Evolutionary conservation across 2,329 filamentous ascomycete species (phyloP), one percentile per base, ranked within the genome.

Genomic region (Colletotrichum sp.): DNA sequence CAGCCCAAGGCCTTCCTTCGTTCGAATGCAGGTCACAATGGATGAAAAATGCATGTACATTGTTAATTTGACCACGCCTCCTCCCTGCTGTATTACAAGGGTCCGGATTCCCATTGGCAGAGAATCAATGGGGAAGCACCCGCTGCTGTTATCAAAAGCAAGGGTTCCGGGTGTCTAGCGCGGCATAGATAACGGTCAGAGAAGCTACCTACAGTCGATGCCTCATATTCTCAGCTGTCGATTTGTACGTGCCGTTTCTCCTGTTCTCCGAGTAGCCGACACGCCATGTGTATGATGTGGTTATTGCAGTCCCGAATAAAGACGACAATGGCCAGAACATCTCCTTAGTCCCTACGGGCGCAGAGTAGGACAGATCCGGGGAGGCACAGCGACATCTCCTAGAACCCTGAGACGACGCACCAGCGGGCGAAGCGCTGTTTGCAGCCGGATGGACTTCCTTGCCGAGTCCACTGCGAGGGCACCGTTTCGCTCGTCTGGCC

Each of bases 131-230:
- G 61, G 68, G 72, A 18, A 66, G n/a, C 58, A 66, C 16, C 68
- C 59, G 48, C 28, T 38, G 24, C 56, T 18, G 26, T 43, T 21
- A 30, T 62, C 48, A 68, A 56, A 68, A 68, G 32, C 69, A 75
- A 32, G 69, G 69, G 43, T 52, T 52, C 43, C n/a, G 43, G 43
- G n/a, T 52, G n/a, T 59, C 52, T 63, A 66, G 72, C 55, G 30
- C 32, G 52, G 36, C 55, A 66, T 55, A 67, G 72, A 72, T 74
- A 71, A 74, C 61, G 56, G n/a, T 32, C 43, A 55, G n/a, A 55
- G 61, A 28, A 55, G 30, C 61, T 56, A 56, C 55, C 52, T 66
- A 32, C 55, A 52, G 28, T 52, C 36, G 30, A 21, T 21, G 36
- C 36, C 26, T 38, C 28, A 65, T 38, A 52, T 14, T 48, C 26